These are phyloP conservation scores for Grosmannia penicillata DNA, from an alignment of 2,329 filamentous ascomycete genomes.

Conservation along the genomic window DNA sequence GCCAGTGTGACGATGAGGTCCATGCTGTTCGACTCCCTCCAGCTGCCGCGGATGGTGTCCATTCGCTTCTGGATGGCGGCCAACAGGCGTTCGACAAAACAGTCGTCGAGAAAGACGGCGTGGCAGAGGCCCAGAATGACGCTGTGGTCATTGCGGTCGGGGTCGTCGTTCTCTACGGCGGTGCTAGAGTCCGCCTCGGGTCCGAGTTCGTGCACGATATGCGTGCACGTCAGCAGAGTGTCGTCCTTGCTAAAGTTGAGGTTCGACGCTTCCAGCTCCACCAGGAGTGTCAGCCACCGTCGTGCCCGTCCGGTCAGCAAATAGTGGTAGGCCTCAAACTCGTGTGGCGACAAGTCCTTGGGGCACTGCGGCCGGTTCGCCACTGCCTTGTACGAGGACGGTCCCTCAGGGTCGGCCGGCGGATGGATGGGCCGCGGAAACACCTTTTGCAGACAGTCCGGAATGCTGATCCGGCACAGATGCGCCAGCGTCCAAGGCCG, in stretches of 20 bases:
- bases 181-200: constrained; percentile 16
- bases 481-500: constrained; percentile 26
- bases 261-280: constrained; percentile 34
- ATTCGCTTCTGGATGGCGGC: constrained; percentile 30
- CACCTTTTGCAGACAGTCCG: constrained; percentile 21
- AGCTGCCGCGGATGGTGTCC: constrained; percentile 32
- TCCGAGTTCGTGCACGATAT: constrained; percentile 40
- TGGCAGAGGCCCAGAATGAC: constrained; percentile 29
- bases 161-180: background rate
- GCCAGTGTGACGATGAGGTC: constrained; percentile 37
- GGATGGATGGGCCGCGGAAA: constrained; percentile 16
- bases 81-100: constrained; percentile 32
- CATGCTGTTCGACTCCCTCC: constrained; percentile 45
- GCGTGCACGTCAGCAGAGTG: constrained; percentile 31
- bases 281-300: constrained; percentile 28
- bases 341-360: constrained; percentile 27
- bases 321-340: constrained; percentile 36
- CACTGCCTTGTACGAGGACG: constrained; percentile 38
- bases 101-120: constrained; percentile 28
- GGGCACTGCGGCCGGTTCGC: constrained; percentile 35
- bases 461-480: constrained; percentile 21
- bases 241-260: constrained; percentile 45
- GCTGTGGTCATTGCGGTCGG: background rate
- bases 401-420: constrained; percentile 20
- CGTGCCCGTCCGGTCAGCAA: constrained; percentile 28